A percentile compares a stretch with the other conserved stretches of the same genome.
Evolutionary conservation across 805 yeast genomes (phyloP).

Genomic region (Dipodascus geniculatus): DNA sequence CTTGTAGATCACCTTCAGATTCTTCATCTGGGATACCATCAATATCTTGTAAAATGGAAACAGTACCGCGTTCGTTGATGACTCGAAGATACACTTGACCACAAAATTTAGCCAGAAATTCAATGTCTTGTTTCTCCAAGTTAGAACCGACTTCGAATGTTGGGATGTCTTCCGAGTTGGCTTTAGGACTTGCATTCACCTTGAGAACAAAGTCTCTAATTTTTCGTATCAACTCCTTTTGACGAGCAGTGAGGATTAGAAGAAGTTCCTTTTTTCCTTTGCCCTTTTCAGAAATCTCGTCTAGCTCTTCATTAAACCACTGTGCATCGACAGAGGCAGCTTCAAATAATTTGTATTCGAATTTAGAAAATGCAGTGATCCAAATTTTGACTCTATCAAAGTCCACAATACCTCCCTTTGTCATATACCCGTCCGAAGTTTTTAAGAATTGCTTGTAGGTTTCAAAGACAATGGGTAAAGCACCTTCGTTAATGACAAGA

Average conservation of each 20-base stretch:
- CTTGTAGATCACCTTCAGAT: conserved; percentile 42
- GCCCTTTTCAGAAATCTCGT: conserved; percentile 21
- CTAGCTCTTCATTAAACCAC: conserved; percentile 83
- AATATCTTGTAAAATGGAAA: conserved; percentile 28
- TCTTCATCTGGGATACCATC: conserved; percentile 65
- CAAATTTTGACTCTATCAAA: conserved; percentile 59
- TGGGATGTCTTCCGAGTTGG: conserved; percentile 12
- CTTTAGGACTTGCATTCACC: conserved; percentile 20
- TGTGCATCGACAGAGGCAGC: conserved; percentile 68
- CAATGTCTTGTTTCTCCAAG: conserved; percentile 10
- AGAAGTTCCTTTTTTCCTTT: conserved; percentile 56
- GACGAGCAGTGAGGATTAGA: conserved; percentile 38
- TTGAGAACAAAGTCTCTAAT: conserved; percentile 35
- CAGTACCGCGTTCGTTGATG: conserved; percentile 11
- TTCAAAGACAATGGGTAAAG: conserved; percentile 82
- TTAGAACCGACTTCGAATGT: conserved; percentile 1
- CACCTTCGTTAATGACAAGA: conserved; percentile 86
- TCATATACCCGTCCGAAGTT: conserved; percentile 71
- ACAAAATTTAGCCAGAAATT: conserved; percentile 19
- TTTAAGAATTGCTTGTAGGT: conserved; percentile 76
- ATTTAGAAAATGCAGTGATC: conserved; percentile 63
- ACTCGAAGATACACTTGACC: conserved; percentile 18
- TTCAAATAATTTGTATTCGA: conserved; percentile 82
- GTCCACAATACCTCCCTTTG: conserved; percentile 73
- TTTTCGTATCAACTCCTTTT: conserved; percentile 50